These are phyloP conservation scores for Termitomyces heimii DNA, from an alignment of 768 basidiomycete genomes.

Conservation along the genomic window DNA sequence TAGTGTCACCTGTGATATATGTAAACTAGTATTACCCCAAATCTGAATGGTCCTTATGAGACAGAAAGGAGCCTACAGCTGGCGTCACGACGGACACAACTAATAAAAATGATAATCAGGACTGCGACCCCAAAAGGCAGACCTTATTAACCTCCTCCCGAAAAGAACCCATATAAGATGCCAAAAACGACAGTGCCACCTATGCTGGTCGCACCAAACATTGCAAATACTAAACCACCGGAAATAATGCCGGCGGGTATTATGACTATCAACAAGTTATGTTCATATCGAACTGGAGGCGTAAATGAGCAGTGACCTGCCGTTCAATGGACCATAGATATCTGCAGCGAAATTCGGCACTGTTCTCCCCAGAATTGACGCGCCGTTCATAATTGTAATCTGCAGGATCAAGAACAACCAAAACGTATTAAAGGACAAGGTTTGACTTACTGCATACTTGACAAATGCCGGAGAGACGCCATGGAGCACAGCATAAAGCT, in stretches of 20 bases:
- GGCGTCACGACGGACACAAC: slow-evolving; percentile 36
- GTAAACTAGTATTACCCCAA: slow-evolving; percentile 28
- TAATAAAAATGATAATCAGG: slow-evolving; percentile 11
- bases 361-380: slow-evolving; percentile 52
- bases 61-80: slow-evolving; percentile 31
- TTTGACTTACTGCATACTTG: slow-evolving; percentile 34
- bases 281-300: background rate
- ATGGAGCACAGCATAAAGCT: slow-evolving; percentile 38
- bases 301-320: slow-evolving; percentile 18
- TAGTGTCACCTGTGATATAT: background rate
- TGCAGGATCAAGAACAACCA: slow-evolving; percentile 10
- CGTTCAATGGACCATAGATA: slow-evolving; percentile 41
- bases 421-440: background rate
- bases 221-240: slow-evolving; percentile 40
- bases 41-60: slow-evolving; percentile 36
- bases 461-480: slow-evolving; percentile 31
- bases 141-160: slow-evolving; percentile 39
- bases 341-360: slow-evolving; percentile 52
- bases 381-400: slow-evolving; percentile 48
- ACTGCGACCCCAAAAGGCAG: background rate
- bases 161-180: slow-evolving; percentile 50
- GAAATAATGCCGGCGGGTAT: slow-evolving; percentile 34
- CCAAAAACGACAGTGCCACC: slow-evolving; percentile 38
- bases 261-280: slow-evolving; percentile 25
- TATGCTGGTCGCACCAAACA: slow-evolving; percentile 40